These are phyloP conservation scores for Claviceps fusiformis DNA, from an alignment of 2,329 filamentous ascomycete species.

Conservation along the genomic window DNA sequence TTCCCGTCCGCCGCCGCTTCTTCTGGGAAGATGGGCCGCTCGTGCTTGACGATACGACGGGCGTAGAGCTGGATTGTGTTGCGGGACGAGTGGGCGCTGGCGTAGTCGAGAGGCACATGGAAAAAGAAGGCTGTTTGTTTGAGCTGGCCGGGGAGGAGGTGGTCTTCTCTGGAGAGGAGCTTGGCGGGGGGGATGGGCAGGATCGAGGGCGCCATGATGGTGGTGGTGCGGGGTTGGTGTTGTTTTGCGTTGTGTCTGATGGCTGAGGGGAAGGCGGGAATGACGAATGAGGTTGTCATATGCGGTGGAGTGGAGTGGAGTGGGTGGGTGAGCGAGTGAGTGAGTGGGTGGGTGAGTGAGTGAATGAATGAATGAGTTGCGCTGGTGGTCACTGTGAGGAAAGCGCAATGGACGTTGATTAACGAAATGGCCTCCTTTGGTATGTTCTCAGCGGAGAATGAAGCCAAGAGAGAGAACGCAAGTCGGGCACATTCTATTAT, in stretches of 20 bases:
- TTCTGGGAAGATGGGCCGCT: slow-evolving; percentile 41
- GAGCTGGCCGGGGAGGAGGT: slow-evolving; percentile 47
- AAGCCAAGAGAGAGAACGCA: too few species aligned
- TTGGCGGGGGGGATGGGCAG: slow-evolving; percentile 22
- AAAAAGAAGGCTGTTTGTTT: slow-evolving; percentile 74
- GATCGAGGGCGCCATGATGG: slow-evolving; percentile 4
- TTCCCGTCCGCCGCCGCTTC: slow-evolving; percentile 12
- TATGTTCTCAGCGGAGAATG: too few species aligned
- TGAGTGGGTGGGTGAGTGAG: neutral
- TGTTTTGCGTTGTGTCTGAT: neutral
- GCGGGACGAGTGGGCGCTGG: slow-evolving; percentile 39
- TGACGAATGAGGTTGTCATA: neutral
- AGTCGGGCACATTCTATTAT: too few species aligned
- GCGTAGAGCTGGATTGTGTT: slow-evolving; percentile 64
- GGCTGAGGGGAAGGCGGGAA: neutral
- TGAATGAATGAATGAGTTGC: neutral
- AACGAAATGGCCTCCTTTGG: too few species aligned
- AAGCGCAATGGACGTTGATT: too few species aligned
- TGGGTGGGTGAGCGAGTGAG: neutral
- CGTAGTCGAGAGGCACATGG: slow-evolving; percentile 71
- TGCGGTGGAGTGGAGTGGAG: neutral
- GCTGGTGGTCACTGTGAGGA: too few species aligned
- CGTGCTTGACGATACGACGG: slow-evolving; percentile 54
- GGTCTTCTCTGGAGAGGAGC: slow-evolving; percentile 28
- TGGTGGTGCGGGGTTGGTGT: neutral